phyloP scores from a whole-genome alignment of 2,329 filamentous ascomycete species.

The Fusarium mexicanum region DNA sequence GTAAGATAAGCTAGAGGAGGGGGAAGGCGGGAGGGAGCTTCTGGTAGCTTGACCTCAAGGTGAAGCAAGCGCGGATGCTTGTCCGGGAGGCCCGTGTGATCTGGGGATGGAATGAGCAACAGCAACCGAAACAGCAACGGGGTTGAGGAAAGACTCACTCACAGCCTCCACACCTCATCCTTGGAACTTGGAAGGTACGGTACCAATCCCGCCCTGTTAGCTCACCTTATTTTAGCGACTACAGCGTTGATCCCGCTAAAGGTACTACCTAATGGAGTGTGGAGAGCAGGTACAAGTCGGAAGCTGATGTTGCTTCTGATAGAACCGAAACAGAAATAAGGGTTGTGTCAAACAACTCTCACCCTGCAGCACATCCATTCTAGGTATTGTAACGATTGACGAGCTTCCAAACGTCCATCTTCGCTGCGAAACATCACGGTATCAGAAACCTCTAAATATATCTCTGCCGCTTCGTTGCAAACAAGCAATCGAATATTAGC shows the following conservation, averaged over 20 bases:
- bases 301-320: slow-evolving; percentile 9
- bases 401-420: neutral
- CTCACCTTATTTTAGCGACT: slow-evolving; percentile 29
- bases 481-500: neutral
- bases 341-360: slow-evolving; percentile 17
- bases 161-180: slow-evolving; percentile 13
- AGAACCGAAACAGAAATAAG: slow-evolving; percentile 3
- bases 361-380: neutral
- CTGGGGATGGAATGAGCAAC: slow-evolving; percentile 27
- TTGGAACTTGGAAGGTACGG: neutral
- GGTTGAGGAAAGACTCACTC: slow-evolving; percentile 19
- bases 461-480: neutral
- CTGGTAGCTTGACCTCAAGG: slow-evolving; percentile 5
- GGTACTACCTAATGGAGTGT: neutral
- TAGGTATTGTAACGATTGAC: neutral
- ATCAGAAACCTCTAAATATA: neutral
- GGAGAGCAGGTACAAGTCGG: slow-evolving; percentile 17
- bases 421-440: slow-evolving; percentile 1
- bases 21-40: slow-evolving; percentile 24
- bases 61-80: slow-evolving; percentile 21
- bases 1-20: slow-evolving; percentile 23
- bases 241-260: slow-evolving; percentile 17
- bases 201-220: slow-evolving; percentile 17
- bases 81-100: slow-evolving; percentile 26
- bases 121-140: neutral